Evolutionary conservation across 805 yeast genomes (phyloP).

Genomic region (Candida pseudofarinosa): DNA sequence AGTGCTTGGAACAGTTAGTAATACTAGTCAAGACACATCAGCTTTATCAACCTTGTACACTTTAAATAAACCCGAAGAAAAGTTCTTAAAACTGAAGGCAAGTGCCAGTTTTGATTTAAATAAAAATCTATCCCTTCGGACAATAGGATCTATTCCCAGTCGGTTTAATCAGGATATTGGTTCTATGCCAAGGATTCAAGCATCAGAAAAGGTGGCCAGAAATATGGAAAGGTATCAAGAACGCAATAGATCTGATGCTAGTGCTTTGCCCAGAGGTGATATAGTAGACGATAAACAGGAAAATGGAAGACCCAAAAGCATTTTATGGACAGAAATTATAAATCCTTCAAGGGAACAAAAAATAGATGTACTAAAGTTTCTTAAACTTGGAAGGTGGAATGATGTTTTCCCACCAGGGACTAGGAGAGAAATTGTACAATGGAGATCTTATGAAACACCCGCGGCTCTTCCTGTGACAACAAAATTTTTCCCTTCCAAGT

Average conservation of each 20-base stretch:
- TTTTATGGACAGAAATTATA: constrained; percentile 32
- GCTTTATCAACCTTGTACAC: constrained; percentile 37
- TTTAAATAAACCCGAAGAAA: constrained; percentile 23
- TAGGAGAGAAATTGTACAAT: constrained; percentile 67
- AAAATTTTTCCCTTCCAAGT: constrained; percentile 66
- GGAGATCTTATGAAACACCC: constrained; percentile 92
- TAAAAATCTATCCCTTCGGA: background rate
- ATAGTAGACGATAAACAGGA: background rate
- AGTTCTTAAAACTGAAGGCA: constrained; percentile 13
- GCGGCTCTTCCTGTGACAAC: constrained; percentile 87
- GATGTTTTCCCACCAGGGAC: constrained; percentile 79
- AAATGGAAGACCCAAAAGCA: constrained; percentile 1
- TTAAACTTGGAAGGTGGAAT: constrained; percentile 84
- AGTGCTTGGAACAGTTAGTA: constrained; percentile 36
- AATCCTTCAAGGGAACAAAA: constrained; percentile 75
- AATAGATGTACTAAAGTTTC: constrained; percentile 49
- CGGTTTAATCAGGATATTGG: background rate
- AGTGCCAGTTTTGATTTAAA: constrained; percentile 1
- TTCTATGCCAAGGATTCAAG: background rate
- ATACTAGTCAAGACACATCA: constrained; percentile 22
- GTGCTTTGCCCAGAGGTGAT: background rate
- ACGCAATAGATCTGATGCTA: background rate
- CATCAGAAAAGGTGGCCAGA: background rate
- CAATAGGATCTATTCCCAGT: background rate
- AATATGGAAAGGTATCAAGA: background rate